Base-by-base conservation (phyloP, 2,329 filamentous ascomycete species). In the Trichophyton verrucosum region DNA sequence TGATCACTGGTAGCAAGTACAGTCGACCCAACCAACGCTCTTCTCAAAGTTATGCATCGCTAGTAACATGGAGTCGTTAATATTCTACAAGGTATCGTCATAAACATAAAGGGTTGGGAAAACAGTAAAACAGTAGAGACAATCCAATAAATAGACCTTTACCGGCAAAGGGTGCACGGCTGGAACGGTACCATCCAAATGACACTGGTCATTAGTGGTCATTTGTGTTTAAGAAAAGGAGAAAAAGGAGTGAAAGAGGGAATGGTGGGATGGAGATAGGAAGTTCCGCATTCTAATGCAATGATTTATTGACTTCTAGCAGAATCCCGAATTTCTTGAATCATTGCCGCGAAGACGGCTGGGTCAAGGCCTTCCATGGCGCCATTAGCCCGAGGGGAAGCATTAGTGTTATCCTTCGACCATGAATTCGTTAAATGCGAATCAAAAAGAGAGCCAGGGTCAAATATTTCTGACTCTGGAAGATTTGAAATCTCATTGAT, bases 391-490 rank as follows among this genome's bases (percentile, higher is more conserved):
- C 60, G 57, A 22, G 30, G 40, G 3, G 57, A 59, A 6, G 36
- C 6, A 17, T 36, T 59, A 2, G 47, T 57, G 56, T 67, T 66
- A 36, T 60, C 58, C 57, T 72, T 71, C 20, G 64, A 61, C 42
- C 66, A 65, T 36, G 68, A 55, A 49, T 60, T 61, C 20, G 66
- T 59, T 15, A 67, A 51, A 13, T 72, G 68, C 22, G 64, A 63
- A 46, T 69, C 66, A 17, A 72, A 64, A 24, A 71, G 69, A 11
- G 70, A 68, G 5, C 71, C 71, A n/a, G 51, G n/a, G 61, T 75
- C 73, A 49, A 74, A 70, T 33, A 71, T 61, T 27, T 65, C 66
- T 22, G 68, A 61, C 38, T 68, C 56, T 27, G 56, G 47, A 46
- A 61, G 33, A 8, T 40, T 40, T 17, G 62, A 60, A 3, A 57